Evolutionary conservation across 1,139 yeast genomes (phyloP).

Genomic region (Torulaspora globosa): DNA sequence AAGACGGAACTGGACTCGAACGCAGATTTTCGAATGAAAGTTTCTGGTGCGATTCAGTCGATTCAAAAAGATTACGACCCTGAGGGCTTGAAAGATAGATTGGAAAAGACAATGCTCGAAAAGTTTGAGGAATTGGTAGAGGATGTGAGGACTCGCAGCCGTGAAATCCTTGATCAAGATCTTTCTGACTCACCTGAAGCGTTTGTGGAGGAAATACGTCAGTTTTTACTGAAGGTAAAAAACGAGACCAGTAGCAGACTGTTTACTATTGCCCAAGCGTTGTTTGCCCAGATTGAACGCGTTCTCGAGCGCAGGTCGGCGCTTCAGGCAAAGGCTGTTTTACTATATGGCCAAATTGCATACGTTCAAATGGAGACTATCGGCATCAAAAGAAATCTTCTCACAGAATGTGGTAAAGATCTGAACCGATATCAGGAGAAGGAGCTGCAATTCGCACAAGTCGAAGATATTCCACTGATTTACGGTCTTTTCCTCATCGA

Average conservation of each 20-base stretch:
- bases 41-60: conserved; percentile 20
- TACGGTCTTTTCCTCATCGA: conserved; percentile 78
- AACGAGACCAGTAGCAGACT: conserved; percentile 22
- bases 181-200: conserved; percentile 13
- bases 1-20: conserved; percentile 33
- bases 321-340: conserved; percentile 23
- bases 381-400: conserved; percentile 35
- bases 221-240: conserved; percentile 16
- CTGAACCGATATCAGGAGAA: conserved; percentile 42
- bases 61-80: conserved; percentile 16
- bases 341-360: conserved; percentile 28
- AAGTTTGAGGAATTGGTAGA: conserved; percentile 27
- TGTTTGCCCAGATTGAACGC: conserved; percentile 28
- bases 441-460: conserved; percentile 45
- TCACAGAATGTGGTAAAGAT: conserved; percentile 33
- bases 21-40: conserved; percentile 30
- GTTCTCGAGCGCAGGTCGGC: conserved; percentile 20
- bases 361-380: conserved; percentile 28
- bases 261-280: conserved; percentile 31
- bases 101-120: conserved; percentile 28
- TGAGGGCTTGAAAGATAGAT: conserved; percentile 17
- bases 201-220: conserved; percentile 8
- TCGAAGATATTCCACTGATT: conserved; percentile 72
- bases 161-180: conserved; percentile 21
- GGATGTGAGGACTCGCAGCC: conserved; percentile 19